These are phyloP conservation scores for Eugenia klotzschiana DNA, from an alignment of 441 rosid species.

Conservation along the genomic window DNA sequence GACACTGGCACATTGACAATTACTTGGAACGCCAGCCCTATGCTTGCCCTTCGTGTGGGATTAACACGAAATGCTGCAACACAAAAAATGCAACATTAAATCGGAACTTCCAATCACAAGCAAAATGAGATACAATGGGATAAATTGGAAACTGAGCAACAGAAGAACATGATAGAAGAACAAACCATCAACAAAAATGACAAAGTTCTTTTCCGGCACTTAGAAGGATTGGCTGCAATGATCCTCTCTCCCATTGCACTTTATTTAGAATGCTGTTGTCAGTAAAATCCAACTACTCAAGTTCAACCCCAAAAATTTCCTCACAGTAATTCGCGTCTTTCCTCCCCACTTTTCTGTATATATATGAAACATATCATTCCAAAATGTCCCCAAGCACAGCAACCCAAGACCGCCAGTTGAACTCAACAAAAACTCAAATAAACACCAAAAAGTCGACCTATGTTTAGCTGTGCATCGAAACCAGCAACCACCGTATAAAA, in stretches of 20 bases:
- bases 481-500: neutral
- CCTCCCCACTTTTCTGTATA: neutral
- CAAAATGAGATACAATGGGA: neutral
- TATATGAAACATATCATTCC: neutral
- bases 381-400: neutral
- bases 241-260: neutral
- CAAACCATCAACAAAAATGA: neutral
- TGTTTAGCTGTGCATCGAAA: neutral
- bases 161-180: neutral
- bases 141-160: neutral
- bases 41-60: neutral
- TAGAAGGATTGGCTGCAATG: neutral
- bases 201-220: neutral
- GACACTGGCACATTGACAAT: neutral
- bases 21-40: neutral
- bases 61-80: neutral
- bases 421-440: neutral
- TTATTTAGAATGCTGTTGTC: neutral
- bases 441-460: fast-evolving
- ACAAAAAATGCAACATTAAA: neutral
- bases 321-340: neutral
- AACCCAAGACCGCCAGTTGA: neutral
- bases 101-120: neutral
- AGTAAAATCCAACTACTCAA: neutral
- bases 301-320: neutral